Evolutionary conservation across 176 grass and related monocot genomes (phyloP), one percentile per base, ranked within the genome.

Genomic region (barley (Hordeum vulgare)): DNA sequence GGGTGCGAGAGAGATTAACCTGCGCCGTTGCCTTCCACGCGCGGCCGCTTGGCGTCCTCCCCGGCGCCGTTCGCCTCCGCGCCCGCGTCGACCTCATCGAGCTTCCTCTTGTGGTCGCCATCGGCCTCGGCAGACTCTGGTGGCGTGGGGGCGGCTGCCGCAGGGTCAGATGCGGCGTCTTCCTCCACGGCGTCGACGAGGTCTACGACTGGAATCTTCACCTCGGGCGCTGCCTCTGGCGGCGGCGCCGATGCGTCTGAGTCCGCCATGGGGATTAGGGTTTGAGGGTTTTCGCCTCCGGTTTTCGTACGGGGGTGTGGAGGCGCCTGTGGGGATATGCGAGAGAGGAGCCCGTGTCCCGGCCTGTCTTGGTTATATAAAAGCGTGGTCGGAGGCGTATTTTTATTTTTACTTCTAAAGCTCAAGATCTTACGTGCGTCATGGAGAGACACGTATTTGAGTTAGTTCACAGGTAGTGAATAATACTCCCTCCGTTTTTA

Each of bases 211-310:
- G 54, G 11, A 23, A 71, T 15, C 26, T 76, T 61, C 44, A 66
- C 34, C 63, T 61, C 75, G 20, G 71, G 79, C 27, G 77, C 76
- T 0, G 74, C 76, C 27, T 90, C 87, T 80, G 70, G 15, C 61
- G 28, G 64, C 39, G 87, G 58, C 69, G 61, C 44, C 45, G 88
- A 67, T 8, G 75, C 79, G 25, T 90, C 87, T 27, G 87, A 66
- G 67, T 98, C 92, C 35, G 87, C 93, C 93, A 98, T 97, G 83
- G 84, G 64, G 72, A 82, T 90, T 94, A 94, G 92, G 92, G 88
- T 91, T 91, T 66, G 74, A 74, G 72, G 79, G 51, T 74, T 93
- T 90, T 74, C 71, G 65, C 64, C 27, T 11, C 12, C 8, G 20
- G 18, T 61, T 13, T 66, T 78, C 61, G 20, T 23, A 23, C 66